A percentile compares a stretch with the other conserved stretches of the same genome.
Conservation (phyloP, 2,329 filamentous ascomycete genomes). For the Orbilia javanica region DNA sequence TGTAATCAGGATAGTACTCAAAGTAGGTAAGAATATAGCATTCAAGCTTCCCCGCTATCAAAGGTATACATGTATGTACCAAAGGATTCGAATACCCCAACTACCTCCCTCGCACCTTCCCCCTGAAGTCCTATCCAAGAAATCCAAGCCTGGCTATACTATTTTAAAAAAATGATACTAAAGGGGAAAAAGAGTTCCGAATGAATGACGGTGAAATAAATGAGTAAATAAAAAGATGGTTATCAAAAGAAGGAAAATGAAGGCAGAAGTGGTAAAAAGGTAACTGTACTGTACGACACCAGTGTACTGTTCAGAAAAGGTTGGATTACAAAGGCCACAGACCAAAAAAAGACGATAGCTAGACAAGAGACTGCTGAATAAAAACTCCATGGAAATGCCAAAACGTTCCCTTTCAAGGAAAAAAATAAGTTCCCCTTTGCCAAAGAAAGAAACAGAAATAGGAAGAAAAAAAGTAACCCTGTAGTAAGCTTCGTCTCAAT, state of each 20-base stretch:
- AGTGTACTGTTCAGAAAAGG: conserved; percentile 19
- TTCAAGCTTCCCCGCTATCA: conserved; percentile 1
- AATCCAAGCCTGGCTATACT: conserved; percentile 39
- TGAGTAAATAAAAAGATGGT: not conserved
- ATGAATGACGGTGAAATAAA: conserved; percentile 15
- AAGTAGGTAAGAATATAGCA: conserved; percentile 19
- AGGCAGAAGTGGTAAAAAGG: not conserved
- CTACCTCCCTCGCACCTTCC: not conserved
- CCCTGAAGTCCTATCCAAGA: conserved; percentile 33
- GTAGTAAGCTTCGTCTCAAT: conserved; percentile 6
- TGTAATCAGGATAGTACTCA: not conserved
- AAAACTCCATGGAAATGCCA: conserved; percentile 57
- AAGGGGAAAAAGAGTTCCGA: not conserved
- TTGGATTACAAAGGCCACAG: conserved; percentile 7
- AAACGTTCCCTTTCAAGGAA: conserved; percentile 14
- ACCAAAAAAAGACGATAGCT: conserved; percentile 15
- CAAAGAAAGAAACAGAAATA: not conserved
- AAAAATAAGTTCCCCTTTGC: not conserved
- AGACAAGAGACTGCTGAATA: conserved; percentile 34
- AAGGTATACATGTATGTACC: not conserved
- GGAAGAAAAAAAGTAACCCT: not conserved
- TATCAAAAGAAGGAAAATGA: not conserved
- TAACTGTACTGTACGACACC: conserved; percentile 25
- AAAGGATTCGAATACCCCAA: conserved; percentile 15
- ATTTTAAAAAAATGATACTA: not conserved